Evolutionary conservation across 306 rosid species (phyloP), one percentile per base, ranked within the genome.

Genomic region (Prunus armeniaca): DNA sequence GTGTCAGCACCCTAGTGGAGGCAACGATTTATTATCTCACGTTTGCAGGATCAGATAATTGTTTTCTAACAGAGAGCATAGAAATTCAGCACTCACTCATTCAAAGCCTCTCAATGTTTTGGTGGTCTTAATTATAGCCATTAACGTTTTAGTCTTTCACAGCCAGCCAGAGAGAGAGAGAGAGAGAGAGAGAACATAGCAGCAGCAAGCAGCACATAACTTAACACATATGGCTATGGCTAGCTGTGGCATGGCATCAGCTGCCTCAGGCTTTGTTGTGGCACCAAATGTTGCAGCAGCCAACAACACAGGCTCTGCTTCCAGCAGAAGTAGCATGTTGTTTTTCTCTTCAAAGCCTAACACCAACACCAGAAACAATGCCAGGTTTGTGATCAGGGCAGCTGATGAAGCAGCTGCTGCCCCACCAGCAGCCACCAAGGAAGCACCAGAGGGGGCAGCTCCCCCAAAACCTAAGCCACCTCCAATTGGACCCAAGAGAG

Each of bases 401-500:
- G 58, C 88, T 6, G 97, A 89, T 17, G 97, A 91, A 41, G 85
- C 72, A 0, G 84, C 79, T 0, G 87, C 91, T 1, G 81, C 91
- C 0, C 77, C 91, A 3, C 80, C 92, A 0, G 78, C 88, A 0
- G 56, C 92, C 55, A 75, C 91, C 67, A 56, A 78, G 11, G 51
- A 88, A 3, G 66, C 89, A 0, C 78, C 76, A 0, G 89, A 56
- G 54, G 91, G 69, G 12, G 82, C 46, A 28, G 76, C 73, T 8
- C 75, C 89, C 41, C 70, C 90, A 1, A 91, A 87, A 76, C 91
- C 97, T 19, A 91, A 89, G 87, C 97, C 97, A 32, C 89, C 91
- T 7, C 97, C 97, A n/a, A 84, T 91, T 82, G 97, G 97, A 58
- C 97, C 97, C 90, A 91, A 91, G 89, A 91, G 97, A 85, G 97